Conservation (phyloP, 1,284 basidiomycete species). For the Cronartium ribicola region DNA sequence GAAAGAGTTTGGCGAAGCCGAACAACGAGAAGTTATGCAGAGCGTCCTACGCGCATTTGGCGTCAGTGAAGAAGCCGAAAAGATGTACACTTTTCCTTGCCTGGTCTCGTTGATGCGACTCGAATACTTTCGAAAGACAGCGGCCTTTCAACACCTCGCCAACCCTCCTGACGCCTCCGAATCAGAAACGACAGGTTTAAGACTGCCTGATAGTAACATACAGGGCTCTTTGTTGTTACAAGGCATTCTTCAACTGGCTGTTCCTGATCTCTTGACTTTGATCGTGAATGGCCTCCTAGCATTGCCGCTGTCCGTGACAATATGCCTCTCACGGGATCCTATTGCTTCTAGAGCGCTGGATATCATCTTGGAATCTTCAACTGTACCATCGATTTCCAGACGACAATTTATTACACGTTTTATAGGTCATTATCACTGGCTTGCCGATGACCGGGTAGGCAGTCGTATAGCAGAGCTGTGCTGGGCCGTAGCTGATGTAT, state of each 20-base stretch:
- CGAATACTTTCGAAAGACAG: slow-evolving; percentile 38
- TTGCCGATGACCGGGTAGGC: slow-evolving; percentile 81
- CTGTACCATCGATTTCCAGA: slow-evolving; percentile 64
- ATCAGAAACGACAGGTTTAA: slow-evolving; percentile 46
- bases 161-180: slow-evolving; percentile 4
- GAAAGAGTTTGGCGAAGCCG: neutral
- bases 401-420: slow-evolving; percentile 68
- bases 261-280: slow-evolving; percentile 64
- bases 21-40: slow-evolving; percentile 21
- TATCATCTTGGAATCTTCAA: slow-evolving; percentile 65
- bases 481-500: slow-evolving; percentile 81
- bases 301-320: slow-evolving; percentile 43
- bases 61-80: slow-evolving; percentile 13
- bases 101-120: slow-evolving; percentile 32
- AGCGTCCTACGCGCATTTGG: slow-evolving; percentile 30
- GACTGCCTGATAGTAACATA: slow-evolving; percentile 63
- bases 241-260: slow-evolving; percentile 65
- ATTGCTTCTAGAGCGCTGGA: slow-evolving; percentile 79
- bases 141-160: slow-evolving; percentile 5
- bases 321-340: slow-evolving; percentile 66
- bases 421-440: slow-evolving; percentile 67
- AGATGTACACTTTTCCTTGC: slow-evolving; percentile 31
- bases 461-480: slow-evolving; percentile 79
- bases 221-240: slow-evolving; percentile 82
- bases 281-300: slow-evolving; percentile 58